phyloP scores from a whole-genome alignment of 1,139 yeast species.

The Suhomyces chickasaworum region DNA sequence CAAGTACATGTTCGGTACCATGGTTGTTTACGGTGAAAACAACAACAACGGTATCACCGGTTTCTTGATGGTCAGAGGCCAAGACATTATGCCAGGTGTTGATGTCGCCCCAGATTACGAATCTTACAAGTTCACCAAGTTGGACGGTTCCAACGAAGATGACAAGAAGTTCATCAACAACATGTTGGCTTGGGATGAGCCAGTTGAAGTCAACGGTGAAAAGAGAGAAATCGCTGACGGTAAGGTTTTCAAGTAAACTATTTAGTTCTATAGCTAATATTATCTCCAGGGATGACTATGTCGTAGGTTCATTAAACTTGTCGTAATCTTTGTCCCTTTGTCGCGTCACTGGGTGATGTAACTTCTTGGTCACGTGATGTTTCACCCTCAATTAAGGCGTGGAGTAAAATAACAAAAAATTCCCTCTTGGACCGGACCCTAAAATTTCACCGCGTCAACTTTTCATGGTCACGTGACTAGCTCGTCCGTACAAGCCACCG shows the following conservation, averaged over 20 bases:
- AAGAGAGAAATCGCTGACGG: constrained; percentile 52
- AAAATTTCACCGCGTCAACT: neutral
- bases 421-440: neutral
- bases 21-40: constrained; percentile 97
- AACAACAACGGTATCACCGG: constrained; percentile 97
- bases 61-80: constrained; percentile 94
- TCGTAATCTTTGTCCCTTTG: too few relatives aligned
- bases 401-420: too few relatives aligned
- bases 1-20: constrained; percentile 91
- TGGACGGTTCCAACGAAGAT: constrained; percentile 43
- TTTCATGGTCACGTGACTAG: neutral
- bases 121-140: constrained; percentile 49
- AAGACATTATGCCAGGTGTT: constrained; percentile 86
- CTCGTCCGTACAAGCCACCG: neutral
- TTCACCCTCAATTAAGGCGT: too few relatives aligned
- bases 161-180: constrained; percentile 45
- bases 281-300: too few relatives aligned
- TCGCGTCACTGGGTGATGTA: too few relatives aligned
- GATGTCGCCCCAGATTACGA: constrained; percentile 99
- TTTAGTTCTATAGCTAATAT: neutral
- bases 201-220: constrained; percentile 48
- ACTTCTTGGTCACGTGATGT: neutral
- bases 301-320: too few relatives aligned
- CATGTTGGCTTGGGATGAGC: constrained; percentile 58
- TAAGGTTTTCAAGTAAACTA: constrained; percentile 49